These are phyloP conservation scores for Leishmania guyanensis DNA, from an alignment of 208 protist species.

Conservation along the genomic window DNA sequence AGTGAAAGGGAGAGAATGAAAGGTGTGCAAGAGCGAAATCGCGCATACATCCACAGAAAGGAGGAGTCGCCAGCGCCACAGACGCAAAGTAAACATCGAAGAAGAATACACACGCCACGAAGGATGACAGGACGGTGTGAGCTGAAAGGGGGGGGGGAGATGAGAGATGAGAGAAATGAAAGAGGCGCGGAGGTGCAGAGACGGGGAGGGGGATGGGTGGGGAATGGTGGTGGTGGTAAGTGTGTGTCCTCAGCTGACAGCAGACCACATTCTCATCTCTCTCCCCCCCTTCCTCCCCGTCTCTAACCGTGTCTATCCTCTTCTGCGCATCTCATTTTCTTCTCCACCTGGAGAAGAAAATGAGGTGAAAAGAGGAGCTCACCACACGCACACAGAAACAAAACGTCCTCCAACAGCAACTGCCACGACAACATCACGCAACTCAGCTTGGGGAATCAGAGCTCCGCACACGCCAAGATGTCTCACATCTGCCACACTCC, in stretches of 20 bases:
- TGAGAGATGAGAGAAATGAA: neutral
- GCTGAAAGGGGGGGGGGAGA: neutral
- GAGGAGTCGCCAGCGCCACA: neutral
- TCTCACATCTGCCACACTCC: neutral
- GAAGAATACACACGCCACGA: neutral
- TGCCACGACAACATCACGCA: neutral
- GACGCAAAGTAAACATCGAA: neutral
- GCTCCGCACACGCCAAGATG: neutral
- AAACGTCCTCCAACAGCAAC: neutral
- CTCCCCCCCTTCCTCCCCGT: neutral
- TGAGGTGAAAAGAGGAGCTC: no score
- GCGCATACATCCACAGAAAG: neutral
- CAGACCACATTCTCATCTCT: neutral
- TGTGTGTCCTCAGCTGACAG: neutral
- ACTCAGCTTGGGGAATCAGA: neutral
- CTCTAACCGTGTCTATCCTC: neutral
- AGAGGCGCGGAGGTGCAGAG: neutral
- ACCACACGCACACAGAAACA: no score
- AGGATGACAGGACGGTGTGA: neutral
- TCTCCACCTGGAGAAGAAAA: neutral
- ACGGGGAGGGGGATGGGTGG: neutral
- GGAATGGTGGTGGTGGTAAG: neutral
- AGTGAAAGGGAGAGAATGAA: slow-evolving; percentile 3
- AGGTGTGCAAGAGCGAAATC: slow-evolving; percentile 1
- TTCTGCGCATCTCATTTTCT: neutral